These are phyloP conservation scores for Pythium aristosporum DNA, from an alignment of 352 stramenopile genomes.

Conservation along the genomic window DNA sequence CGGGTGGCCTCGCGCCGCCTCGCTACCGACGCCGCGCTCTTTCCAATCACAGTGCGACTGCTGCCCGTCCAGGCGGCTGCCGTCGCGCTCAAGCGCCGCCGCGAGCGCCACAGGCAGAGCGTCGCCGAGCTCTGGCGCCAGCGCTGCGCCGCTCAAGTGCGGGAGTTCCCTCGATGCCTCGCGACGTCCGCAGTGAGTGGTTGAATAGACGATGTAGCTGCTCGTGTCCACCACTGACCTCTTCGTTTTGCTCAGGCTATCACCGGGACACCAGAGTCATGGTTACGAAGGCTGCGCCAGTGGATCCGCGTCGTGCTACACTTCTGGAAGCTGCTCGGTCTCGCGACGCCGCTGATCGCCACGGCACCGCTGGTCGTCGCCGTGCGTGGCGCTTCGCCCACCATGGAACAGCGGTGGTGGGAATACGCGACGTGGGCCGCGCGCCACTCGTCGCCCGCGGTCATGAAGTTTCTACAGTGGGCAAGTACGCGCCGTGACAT, in stretches of 20 bases:
- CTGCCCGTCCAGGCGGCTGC: constrained; percentile 11
- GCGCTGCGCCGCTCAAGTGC: constrained; percentile 14
- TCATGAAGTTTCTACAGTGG: constrained; percentile 97
- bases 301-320: constrained; percentile 52
- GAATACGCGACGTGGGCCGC: constrained; percentile 56
- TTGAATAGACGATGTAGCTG: not conserved
- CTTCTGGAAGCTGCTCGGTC: constrained; percentile 54
- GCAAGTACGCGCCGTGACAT: constrained; percentile 93
- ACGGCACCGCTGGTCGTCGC: constrained; percentile 50
- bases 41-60: not conserved
- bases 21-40: not conserved
- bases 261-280: constrained; percentile 6
- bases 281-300: constrained; percentile 35
- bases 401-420: constrained; percentile 64
- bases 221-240: not conserved
- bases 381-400: constrained; percentile 25
- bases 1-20: not conserved
- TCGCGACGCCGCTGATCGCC: constrained; percentile 45
- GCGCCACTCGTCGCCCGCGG: constrained; percentile 78
- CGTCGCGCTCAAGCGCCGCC: constrained; percentile 18
- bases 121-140: constrained; percentile 17
- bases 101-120: constrained; percentile 9
- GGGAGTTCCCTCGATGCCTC: constrained; percentile 21
- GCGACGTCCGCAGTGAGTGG: constrained; percentile 23
- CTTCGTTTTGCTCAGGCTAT: constrained; percentile 1